phyloP scores from a whole-genome alignment of 192 early-diverging fungal genomes.

The Umbelopsis sp. region DNA sequence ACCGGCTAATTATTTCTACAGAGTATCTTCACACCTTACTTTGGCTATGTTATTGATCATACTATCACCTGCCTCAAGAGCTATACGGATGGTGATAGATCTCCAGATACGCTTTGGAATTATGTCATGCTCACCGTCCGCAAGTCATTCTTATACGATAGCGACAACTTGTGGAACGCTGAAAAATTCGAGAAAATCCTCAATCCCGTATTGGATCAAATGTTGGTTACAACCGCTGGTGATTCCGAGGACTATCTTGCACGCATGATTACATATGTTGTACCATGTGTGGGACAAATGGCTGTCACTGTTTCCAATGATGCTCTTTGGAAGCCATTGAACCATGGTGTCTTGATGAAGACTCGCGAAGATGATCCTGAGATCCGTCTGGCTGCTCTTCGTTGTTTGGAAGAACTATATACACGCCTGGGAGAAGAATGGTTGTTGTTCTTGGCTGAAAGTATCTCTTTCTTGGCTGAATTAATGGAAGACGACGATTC shows the following conservation, averaged over 20 bases:
- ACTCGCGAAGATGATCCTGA: conserved; percentile 71
- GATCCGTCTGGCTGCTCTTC: conserved; percentile 73
- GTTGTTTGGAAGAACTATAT: conserved; percentile 81
- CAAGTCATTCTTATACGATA: conserved; percentile 69
- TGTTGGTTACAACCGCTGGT: conserved; percentile 57
- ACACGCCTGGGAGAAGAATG: conserved; percentile 91
- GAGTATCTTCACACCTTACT: conserved; percentile 82
- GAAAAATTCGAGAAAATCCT: conserved; percentile 78
- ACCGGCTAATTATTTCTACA: conserved; percentile 30
- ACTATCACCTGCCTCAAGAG: conserved; percentile 58
- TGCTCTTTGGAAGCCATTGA: conserved; percentile 85
- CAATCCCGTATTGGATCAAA: conserved; percentile 74
- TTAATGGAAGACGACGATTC: conserved; percentile 92
- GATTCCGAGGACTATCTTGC: conserved; percentile 47
- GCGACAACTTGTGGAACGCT: conserved; percentile 68
- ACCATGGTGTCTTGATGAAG: conserved; percentile 79
- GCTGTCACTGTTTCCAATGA: conserved; percentile 80
- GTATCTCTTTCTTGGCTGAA: conserved; percentile 93
- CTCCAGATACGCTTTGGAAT: conserved; percentile 69
- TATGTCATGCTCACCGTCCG: conserved; percentile 70
- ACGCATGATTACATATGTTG: conserved; percentile 63
- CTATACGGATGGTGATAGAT: conserved; percentile 48
- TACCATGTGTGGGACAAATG: conserved; percentile 81
- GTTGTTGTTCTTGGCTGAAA: conserved; percentile 89
- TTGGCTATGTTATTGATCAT: conserved; percentile 71